Evolutionary conservation across 352 stramenopile genomes (phyloP), one percentile per base, ranked within the genome.

Genomic region (Globisporangium canariense): DNA sequence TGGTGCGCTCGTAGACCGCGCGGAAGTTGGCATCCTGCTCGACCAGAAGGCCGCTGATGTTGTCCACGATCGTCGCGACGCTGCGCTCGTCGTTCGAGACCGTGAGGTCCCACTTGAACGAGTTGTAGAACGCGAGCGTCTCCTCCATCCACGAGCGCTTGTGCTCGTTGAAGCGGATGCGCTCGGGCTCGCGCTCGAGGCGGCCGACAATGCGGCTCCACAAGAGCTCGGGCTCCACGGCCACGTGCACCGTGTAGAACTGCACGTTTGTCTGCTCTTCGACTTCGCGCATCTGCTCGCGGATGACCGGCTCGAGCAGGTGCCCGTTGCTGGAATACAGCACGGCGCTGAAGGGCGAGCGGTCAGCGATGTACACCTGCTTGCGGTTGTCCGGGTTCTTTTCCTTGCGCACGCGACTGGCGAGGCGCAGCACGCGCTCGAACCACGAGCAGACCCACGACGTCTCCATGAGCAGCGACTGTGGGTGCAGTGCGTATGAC

Each of bases 381-480:
- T 79, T 81, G 36, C 71, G 67, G 9, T 63, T 41, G 10, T 41
- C 28, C 20, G 62, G 56, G 40, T 57, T 66, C 63, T 73, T 70
- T 46, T 80, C 78, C 49, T 80, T 72, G 55, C 78, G 66, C 25
- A 91, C 73, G 30, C 65, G 69, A 38, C 72, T 76, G 13, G 83
- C 81, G 13, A 92, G 74, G 25, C 82, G 81, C 52, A 97, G 65
- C n/a, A 97, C 81, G 62, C 88, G 83, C 70, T 93, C 82, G 65
- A 97, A 97, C 87, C 89, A 97, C 10, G 85, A 93, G 63, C 86
- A 94, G 63, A 97, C 87, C 89, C 89, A 97, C 34, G 81, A 88
- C 38, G 87, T 96, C 68, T 97, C 89, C 87, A 96, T 96, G 43
- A 97, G 83, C 30, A 97, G 75, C 28, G 87, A 94, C 70, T 97